These are phyloP conservation scores for Artemisia argyi DNA, from an alignment of 129 eudicot species.

Conservation along the genomic window DNA sequence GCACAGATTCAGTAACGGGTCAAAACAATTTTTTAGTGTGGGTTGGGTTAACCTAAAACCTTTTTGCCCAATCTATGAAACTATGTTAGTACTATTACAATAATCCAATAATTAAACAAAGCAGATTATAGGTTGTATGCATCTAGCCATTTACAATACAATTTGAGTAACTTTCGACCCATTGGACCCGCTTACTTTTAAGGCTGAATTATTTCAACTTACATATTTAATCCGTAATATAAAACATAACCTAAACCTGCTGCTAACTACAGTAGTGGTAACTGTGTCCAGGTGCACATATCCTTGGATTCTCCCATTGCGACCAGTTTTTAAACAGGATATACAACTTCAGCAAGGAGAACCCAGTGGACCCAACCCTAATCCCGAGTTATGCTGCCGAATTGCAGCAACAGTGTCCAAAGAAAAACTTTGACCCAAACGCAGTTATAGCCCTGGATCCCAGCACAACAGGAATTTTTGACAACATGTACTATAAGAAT, in stretches of 20 bases:
- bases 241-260: too few species aligned
- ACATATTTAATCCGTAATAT: too few species aligned
- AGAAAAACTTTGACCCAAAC: conserved; percentile 57
- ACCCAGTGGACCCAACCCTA: conserved; percentile 64
- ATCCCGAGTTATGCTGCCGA: conserved; percentile 54
- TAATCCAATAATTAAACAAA: too few species aligned
- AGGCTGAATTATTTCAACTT: too few species aligned
- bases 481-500: conserved; percentile 60
- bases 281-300: conserved; percentile 64
- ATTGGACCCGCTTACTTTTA: too few species aligned
- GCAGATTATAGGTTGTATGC: too few species aligned
- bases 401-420: conserved; percentile 56
- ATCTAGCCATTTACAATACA: too few species aligned
- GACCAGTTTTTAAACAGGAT: conserved; percentile 60
- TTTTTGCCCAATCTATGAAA: too few species aligned
- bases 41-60: not conserved
- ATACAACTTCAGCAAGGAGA: conserved; percentile 46
- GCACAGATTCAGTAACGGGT: too few species aligned
- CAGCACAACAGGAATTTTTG: conserved; percentile 58
- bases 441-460: conserved; percentile 73
- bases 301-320: conserved; percentile 89
- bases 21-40: too few species aligned
- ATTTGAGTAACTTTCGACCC: too few species aligned
- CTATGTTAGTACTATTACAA: too few species aligned
- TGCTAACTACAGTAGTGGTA: not conserved